phyloP scores from a whole-genome alignment of 371 early-diverging fungal genomes.

The Massospora cicadina region DNA sequence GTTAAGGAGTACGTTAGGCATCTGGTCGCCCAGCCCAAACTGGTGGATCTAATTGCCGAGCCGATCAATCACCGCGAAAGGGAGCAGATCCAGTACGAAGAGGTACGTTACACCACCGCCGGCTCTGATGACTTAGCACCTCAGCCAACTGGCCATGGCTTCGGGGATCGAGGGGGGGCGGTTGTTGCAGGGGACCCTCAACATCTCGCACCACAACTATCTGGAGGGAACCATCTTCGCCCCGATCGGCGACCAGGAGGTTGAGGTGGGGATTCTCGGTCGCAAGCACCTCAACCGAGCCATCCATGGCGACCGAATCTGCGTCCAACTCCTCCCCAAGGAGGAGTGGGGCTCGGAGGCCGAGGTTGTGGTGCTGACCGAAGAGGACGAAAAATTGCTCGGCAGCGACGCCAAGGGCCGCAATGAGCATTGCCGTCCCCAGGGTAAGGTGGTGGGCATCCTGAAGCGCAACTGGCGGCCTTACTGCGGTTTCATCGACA shows the following conservation, averaged over 20 bases:
- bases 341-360: slow-evolving; percentile 62
- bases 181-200: slow-evolving; percentile 61
- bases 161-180: slow-evolving; percentile 69
- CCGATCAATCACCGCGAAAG: slow-evolving; percentile 17
- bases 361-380: slow-evolving; percentile 52
- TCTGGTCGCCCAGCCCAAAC: slow-evolving; percentile 44
- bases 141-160: slow-evolving; percentile 48
- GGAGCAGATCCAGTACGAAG: slow-evolving; percentile 10
- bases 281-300: slow-evolving; percentile 73
- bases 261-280: slow-evolving; percentile 60
- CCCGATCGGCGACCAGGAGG: slow-evolving; percentile 48
- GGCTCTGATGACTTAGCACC: slow-evolving; percentile 29
- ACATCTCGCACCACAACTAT: slow-evolving; percentile 68
- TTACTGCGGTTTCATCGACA: slow-evolving; percentile 82
- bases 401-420: slow-evolving; percentile 30
- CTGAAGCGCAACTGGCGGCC: slow-evolving; percentile 88
- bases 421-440: slow-evolving; percentile 34
- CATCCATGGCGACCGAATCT: slow-evolving; percentile 81
- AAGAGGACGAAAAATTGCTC: slow-evolving; percentile 35
- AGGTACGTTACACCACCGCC: not conserved
- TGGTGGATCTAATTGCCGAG: slow-evolving; percentile 72
- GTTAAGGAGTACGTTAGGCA: slow-evolving; percentile 30
- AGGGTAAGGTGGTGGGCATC: slow-evolving; percentile 78
- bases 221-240: slow-evolving; percentile 69
- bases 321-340: slow-evolving; percentile 63